These are phyloP conservation scores for Nannochloris sp. DNA, from an alignment of 139 green algal species.

Conservation along the genomic window DNA sequence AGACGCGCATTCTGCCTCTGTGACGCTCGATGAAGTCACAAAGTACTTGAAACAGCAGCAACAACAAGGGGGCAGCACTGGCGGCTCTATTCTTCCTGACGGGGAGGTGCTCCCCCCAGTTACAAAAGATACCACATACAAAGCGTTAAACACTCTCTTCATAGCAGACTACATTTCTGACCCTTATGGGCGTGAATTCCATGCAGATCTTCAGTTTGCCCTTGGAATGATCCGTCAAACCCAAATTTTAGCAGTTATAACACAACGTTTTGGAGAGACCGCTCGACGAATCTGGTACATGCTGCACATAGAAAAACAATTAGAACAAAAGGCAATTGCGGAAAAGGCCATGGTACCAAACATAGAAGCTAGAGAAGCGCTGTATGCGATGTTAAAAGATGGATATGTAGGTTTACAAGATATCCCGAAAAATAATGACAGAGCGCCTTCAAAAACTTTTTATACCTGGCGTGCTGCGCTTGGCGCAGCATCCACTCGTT, in stretches of 20 bases:
- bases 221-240: slow-evolving; percentile 19
- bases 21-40: too few relatives aligned
- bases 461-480: slow-evolving; percentile 69
- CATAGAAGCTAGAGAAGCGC: slow-evolving; percentile 64
- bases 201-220: slow-evolving; percentile 9
- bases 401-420: slow-evolving; percentile 62
- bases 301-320: slow-evolving; percentile 47
- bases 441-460: slow-evolving; percentile 69
- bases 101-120: too few relatives aligned
- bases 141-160: too few relatives aligned
- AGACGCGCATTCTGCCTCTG: too few relatives aligned
- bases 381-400: slow-evolving; percentile 76
- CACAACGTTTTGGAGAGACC: slow-evolving; percentile 43
- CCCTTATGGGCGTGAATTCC: too few relatives aligned
- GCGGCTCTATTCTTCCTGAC: too few relatives aligned
- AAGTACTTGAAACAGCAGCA: too few relatives aligned
- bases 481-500: neutral
- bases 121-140: too few relatives aligned
- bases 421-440: slow-evolving; percentile 66
- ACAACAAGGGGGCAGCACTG: too few relatives aligned
- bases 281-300: slow-evolving; percentile 72
- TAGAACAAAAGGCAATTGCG: slow-evolving; percentile 83
- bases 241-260: slow-evolving; percentile 42
- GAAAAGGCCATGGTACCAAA: slow-evolving; percentile 56
- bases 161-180: too few relatives aligned